Conservation (phyloP, 1,284 basidiomycete species). For the Fistulinella staudtii region DNA sequence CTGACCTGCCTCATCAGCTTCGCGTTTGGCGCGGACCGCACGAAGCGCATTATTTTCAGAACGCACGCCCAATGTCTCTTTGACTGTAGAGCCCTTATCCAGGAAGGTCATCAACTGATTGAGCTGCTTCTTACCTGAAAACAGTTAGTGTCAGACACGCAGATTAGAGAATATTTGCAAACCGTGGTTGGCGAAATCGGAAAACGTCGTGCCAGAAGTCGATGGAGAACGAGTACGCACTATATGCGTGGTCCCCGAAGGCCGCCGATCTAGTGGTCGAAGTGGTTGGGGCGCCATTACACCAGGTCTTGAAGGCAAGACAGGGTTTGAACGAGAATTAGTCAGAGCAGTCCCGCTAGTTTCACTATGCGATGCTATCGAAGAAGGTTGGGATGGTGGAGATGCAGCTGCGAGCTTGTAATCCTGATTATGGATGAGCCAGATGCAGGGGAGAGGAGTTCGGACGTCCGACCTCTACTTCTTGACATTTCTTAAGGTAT, state of each 20-base stretch:
- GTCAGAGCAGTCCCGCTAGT: slow-evolving; percentile 22
- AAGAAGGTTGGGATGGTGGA: slow-evolving; percentile 29
- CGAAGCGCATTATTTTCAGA: slow-evolving; percentile 64
- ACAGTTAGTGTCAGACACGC: slow-evolving; percentile 6
- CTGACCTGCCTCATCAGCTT: slow-evolving; percentile 87
- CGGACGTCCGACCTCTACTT: slow-evolving; percentile 61
- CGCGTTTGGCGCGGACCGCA: slow-evolving; percentile 78
- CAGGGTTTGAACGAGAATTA: slow-evolving; percentile 35
- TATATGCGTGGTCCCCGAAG: slow-evolving; percentile 55
- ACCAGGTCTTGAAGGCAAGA: slow-evolving; percentile 33
- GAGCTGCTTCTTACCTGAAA: slow-evolving; percentile 67
- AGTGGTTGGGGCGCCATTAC: slow-evolving; percentile 69
- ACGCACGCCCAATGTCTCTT: slow-evolving; percentile 53
- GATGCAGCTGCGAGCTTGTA: slow-evolving; percentile 49
- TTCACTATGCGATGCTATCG: slow-evolving; percentile 18
- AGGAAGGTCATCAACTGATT: slow-evolving; percentile 75
- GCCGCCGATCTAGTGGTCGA: slow-evolving; percentile 65
- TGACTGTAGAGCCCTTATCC: slow-evolving; percentile 62
- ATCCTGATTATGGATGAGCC: slow-evolving; percentile 44
- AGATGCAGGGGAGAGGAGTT: slow-evolving; percentile 1
- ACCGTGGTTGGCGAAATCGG: slow-evolving; percentile 78
- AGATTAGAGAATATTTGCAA: slow-evolving; percentile 6
- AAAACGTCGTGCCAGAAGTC: slow-evolving; percentile 61
- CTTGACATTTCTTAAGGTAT: slow-evolving; percentile 78
- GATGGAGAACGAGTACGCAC: slow-evolving; percentile 69